Evolutionary conservation across 2,329 filamentous ascomycete genomes (phyloP), one percentile per base, ranked within the genome.

Genomic region (Talaromyces albobiverticillius): DNA sequence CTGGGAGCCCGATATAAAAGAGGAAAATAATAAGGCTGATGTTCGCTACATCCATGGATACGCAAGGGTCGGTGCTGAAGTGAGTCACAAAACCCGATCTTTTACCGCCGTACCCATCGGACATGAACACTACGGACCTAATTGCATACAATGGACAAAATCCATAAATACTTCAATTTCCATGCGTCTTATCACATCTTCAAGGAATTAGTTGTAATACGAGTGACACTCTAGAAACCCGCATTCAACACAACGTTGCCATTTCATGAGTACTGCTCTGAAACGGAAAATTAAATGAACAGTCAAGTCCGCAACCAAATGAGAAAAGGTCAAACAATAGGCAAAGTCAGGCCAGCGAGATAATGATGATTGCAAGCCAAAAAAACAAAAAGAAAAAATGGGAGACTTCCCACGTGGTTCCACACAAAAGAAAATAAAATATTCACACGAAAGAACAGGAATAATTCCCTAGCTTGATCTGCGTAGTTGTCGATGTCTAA

Each of bases 401-500:
- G 23, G 34, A 38, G 14, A 25, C 32, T 36, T 20, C 32, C 32
- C 26, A 38, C 36, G 18, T 34, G 31, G 47, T 42, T 25, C 11
- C 31, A 46, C 31, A 46, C 50, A 52, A 52, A 52, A 32, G 49
- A 52, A 43, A 45, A 34, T 38, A 22, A 52, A 52, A 11, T 52
- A 52, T 46, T 34, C 40, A 52, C 50, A 52, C 42, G 50, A 52
- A 52, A 34, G 23, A 50, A 41, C 26, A 34, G 50, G 29, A 52
- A 38, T 34, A n/a, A 23, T 38, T 46, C n/a, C 29, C 31, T 29
- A 38, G 31, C 29, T 51, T 36, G 31, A 47, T 25, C 22, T 42
- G 40, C 18, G 6, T 29, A 26, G 8, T 10, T 38, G 36, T 38
- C 36, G 31, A 14, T 42, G 34, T 38, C 34, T 14, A 38, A 14